Percentiles rank a stretch among this genome's conserved stretches.
These are phyloP conservation scores for Persicaria tinctoria DNA, from an alignment of 148 eudicot genomes.

Conservation along the genomic window DNA sequence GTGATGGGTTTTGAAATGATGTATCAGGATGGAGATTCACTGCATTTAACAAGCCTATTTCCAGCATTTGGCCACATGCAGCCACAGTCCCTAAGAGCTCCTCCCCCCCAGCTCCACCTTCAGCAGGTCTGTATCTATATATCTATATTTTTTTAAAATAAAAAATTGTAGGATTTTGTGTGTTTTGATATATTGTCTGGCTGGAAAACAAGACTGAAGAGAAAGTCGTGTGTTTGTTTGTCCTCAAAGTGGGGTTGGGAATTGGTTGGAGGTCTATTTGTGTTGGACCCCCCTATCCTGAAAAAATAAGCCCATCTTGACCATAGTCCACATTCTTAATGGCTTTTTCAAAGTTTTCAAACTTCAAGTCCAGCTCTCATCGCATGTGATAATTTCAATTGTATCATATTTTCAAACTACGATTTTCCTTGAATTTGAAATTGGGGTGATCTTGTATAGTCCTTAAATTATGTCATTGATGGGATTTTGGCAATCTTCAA, in stretches of 20 bases:
- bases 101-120: constrained; percentile 8
- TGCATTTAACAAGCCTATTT: constrained; percentile 14
- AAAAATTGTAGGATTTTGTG: neutral
- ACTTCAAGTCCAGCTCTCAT: neutral
- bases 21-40: constrained; percentile 13
- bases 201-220: neutral
- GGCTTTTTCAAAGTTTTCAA: neutral
- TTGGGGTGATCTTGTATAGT: neutral
- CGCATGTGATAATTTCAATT: neutral
- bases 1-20: neutral
- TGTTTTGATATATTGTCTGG: neutral
- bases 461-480: neutral
- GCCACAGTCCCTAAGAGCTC: constrained; percentile 10
- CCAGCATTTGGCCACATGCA: constrained; percentile 17
- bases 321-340: constrained; percentile 2
- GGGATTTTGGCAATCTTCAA: neutral
- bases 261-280: constrained; percentile 6
- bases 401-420: neutral
- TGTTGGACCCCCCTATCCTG: constrained; percentile 6
- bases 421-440: neutral
- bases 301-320: constrained; percentile 7
- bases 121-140: constrained; percentile 11
- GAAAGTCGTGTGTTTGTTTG: neutral
- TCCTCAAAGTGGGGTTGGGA: constrained; percentile 2
- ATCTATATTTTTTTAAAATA: neutral